Evolutionary conservation across 2,329 filamentous ascomycete genomes (phyloP).

Genomic region (Xylariaceae sp.): DNA sequence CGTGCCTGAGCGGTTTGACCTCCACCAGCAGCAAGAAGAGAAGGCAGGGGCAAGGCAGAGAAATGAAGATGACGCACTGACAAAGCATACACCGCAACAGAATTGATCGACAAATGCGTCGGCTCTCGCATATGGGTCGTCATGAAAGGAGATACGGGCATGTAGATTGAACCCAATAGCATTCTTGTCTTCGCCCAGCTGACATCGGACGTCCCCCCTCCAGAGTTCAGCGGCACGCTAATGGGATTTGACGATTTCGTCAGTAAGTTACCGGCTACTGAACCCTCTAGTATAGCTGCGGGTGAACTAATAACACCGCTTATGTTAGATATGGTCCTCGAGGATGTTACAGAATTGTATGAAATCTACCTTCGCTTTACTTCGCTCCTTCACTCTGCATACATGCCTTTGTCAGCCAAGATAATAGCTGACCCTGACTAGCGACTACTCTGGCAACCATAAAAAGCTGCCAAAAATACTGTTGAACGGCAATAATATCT

Average conservation of each 20-base stretch:
- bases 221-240: slow-evolving; percentile 92
- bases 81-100: slow-evolving; percentile 41
- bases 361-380: neutral
- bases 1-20: too few relatives aligned
- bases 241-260: slow-evolving; percentile 99
- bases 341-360: slow-evolving; percentile 95
- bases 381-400: too few relatives aligned
- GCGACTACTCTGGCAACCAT: slow-evolving; percentile 84
- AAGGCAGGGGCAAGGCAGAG: too few relatives aligned
- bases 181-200: neutral
- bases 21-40: too few relatives aligned
- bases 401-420: too few relatives aligned
- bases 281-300: neutral
- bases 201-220: slow-evolving; percentile 1
- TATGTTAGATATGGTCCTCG: slow-evolving; percentile 84
- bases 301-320: slow-evolving; percentile 4
- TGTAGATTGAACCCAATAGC: slow-evolving; percentile 5
- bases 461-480: slow-evolving; percentile 91
- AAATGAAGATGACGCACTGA: slow-evolving; percentile 10
- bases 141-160: slow-evolving; percentile 99
- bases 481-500: slow-evolving; percentile 96
- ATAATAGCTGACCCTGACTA: slow-evolving; percentile 40
- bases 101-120: slow-evolving; percentile 98
- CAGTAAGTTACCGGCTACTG: slow-evolving; percentile 62
- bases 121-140: slow-evolving; percentile 97